A percentile compares a stretch with the other conserved stretches of the same genome.
These are phyloP conservation scores for Coemansia sp. DNA, from an alignment of 192 early-diverging fungal species.

Conservation along the genomic window DNA sequence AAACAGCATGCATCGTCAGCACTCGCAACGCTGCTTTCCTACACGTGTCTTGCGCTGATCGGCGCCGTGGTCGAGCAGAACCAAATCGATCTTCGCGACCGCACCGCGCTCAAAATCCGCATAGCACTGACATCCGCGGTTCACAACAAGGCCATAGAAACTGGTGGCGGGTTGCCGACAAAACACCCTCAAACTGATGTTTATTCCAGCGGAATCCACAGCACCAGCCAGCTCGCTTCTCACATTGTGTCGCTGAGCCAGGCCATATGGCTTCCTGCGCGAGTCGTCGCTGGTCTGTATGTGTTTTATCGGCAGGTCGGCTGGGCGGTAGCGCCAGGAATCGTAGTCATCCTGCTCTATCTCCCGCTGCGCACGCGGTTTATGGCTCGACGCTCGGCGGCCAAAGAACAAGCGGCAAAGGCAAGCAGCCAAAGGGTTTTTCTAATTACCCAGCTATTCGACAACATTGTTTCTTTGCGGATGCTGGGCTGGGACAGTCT, in stretches of 20 bases:
- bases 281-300: slow-evolving; percentile 16
- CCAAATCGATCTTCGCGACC: slow-evolving; percentile 41
- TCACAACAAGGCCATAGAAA: slow-evolving; percentile 12
- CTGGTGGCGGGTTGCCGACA: neutral
- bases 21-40: neutral
- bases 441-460: slow-evolving; percentile 19
- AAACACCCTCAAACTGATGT: slow-evolving; percentile 4
- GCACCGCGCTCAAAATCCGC: slow-evolving; percentile 20
- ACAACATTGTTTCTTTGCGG: slow-evolving; percentile 32
- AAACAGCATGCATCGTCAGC: neutral
- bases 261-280: slow-evolving; percentile 29
- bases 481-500: slow-evolving; percentile 27
- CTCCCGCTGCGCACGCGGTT: slow-evolving; percentile 29
- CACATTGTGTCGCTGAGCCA: slow-evolving; percentile 16
- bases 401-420: neutral
- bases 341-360: slow-evolving; percentile 21
- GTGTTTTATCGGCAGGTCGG: slow-evolving; percentile 47
- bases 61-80: slow-evolving; percentile 34
- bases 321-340: slow-evolving; percentile 30
- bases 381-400: neutral
- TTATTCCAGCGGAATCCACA: slow-evolving; percentile 28
- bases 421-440: slow-evolving; percentile 6
- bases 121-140: slow-evolving; percentile 18
- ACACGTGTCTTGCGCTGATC: neutral
- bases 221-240: slow-evolving; percentile 15